Percentiles rank a stretch among this genome's conserved stretches.
phyloP scores from a whole-genome alignment of 1,284 basidiomycete species.

The Amylostereum chailletii region DNA sequence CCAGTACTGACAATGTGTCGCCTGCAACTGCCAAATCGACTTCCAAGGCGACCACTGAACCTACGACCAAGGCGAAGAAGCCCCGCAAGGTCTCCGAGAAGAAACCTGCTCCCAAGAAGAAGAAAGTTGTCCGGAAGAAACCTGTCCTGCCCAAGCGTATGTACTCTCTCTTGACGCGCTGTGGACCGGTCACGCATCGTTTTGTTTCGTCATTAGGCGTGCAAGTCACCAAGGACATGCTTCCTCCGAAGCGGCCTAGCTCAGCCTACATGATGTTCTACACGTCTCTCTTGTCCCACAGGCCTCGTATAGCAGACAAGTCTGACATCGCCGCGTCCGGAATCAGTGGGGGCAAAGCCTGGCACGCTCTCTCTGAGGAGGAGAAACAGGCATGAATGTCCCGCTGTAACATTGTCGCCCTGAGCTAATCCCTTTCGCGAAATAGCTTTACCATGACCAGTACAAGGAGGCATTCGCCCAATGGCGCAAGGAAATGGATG shows the following conservation, averaged over 20 bases:
- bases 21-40: neutral
- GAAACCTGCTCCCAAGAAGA: neutral
- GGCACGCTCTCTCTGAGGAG: too few relatives aligned
- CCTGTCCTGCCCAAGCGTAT: neutral
- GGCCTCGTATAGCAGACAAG: neutral
- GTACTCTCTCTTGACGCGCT: neutral
- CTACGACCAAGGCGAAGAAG: conserved; percentile 4
- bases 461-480: neutral
- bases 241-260: conserved; percentile 3
- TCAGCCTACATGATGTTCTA: neutral
- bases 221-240: neutral
- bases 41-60: neutral
- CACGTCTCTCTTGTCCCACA: neutral
- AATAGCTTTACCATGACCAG: conserved; percentile 5
- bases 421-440: neutral
- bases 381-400: too few relatives aligned
- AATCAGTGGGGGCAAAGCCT: neutral
- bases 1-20: neutral
- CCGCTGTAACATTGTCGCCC: too few relatives aligned
- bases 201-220: neutral
- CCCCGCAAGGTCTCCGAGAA: neutral
- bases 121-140: neutral
- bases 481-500: neutral
- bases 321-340: rapidly evolving
- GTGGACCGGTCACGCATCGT: neutral